Evolutionary conservation across 1,139 yeast genomes (phyloP).

Genomic region (Sugiyamaella neomexicana): DNA sequence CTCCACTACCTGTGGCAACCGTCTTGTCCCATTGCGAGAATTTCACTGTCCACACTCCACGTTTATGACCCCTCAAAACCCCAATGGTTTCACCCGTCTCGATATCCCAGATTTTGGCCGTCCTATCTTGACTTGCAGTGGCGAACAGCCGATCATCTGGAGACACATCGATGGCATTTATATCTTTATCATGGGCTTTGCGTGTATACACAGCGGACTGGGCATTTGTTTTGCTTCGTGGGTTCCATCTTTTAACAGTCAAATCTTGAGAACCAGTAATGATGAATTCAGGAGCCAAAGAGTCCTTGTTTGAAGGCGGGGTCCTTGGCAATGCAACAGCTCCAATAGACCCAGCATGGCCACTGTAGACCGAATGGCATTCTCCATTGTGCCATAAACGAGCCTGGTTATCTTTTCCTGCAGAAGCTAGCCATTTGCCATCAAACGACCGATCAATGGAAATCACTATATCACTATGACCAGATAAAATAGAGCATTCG

Average conservation of each 20-base stretch:
- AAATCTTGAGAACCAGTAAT: conserved; percentile 87
- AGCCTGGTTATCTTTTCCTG: conserved; percentile 87
- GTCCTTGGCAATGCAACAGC: conserved; percentile 75
- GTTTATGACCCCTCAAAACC: conserved; percentile 80
- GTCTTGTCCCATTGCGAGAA: conserved; percentile 79
- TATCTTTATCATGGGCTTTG: conserved; percentile 95
- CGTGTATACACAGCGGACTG: conserved; percentile 74
- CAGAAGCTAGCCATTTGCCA: conserved; percentile 89
- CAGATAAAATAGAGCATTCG: conserved; percentile 66
- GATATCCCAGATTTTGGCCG: conserved; percentile 85
- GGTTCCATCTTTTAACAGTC: conserved; percentile 84
- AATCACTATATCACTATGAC: conserved; percentile 83
- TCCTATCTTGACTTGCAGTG: conserved; percentile 93
- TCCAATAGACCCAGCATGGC: conserved; percentile 86
- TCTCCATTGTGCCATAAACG: conserved; percentile 59
- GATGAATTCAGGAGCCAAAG: conserved; percentile 62
- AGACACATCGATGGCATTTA: conserved; percentile 81
- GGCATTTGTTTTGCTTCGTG: conserved; percentile 27
- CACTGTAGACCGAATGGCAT: conserved; percentile 48
- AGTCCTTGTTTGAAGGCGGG: conserved; percentile 36
- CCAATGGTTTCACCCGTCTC: conserved; percentile 84
- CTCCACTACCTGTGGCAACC: conserved; percentile 78
- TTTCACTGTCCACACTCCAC: conserved; percentile 91
- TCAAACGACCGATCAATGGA: conserved; percentile 73
- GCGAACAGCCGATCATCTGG: conserved; percentile 89